phyloP scores from a whole-genome alignment of 2,329 filamentous ascomycete species.

The Penicillium sp. region DNA sequence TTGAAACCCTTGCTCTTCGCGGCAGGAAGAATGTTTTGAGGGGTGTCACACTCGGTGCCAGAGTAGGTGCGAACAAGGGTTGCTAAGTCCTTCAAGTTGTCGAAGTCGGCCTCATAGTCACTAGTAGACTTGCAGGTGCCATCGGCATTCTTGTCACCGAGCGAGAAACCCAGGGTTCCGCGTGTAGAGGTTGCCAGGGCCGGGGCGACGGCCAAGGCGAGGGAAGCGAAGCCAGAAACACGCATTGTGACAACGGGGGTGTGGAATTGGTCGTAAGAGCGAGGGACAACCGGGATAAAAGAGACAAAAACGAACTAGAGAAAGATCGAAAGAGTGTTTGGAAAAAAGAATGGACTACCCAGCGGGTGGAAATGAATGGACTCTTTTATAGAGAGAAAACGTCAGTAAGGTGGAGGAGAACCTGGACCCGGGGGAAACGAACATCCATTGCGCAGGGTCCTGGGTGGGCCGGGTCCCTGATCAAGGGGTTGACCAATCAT shows the following conservation, averaged over 20 bases:
- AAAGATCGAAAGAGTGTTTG: slow-evolving; percentile 5
- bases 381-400: neutral
- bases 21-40: slow-evolving; percentile 63
- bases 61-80: slow-evolving; percentile 67
- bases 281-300: slow-evolving; percentile 4
- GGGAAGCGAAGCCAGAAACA: slow-evolving; percentile 41
- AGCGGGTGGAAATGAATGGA: neutral
- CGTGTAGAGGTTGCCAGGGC: slow-evolving; percentile 49
- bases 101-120: slow-evolving; percentile 68
- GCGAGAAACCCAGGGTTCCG: slow-evolving; percentile 64
- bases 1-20: slow-evolving; percentile 65
- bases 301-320: neutral
- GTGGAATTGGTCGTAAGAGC: neutral
- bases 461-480: slow-evolving; percentile 1
- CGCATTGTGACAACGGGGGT: slow-evolving; percentile 43
- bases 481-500: slow-evolving; percentile 2
- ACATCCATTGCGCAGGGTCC: neutral
- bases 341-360: neutral
- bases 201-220: slow-evolving; percentile 47
- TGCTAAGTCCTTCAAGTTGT: slow-evolving; percentile 55
- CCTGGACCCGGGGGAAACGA: neutral
- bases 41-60: slow-evolving; percentile 65
- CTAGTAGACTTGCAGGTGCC: slow-evolving; percentile 61
- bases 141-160: slow-evolving; percentile 64
- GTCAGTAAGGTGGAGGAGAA: neutral